Base-by-base conservation (phyloP, 495 filamentous ascomycete genomes). In the Sphaerosporella brunnea region DNA sequence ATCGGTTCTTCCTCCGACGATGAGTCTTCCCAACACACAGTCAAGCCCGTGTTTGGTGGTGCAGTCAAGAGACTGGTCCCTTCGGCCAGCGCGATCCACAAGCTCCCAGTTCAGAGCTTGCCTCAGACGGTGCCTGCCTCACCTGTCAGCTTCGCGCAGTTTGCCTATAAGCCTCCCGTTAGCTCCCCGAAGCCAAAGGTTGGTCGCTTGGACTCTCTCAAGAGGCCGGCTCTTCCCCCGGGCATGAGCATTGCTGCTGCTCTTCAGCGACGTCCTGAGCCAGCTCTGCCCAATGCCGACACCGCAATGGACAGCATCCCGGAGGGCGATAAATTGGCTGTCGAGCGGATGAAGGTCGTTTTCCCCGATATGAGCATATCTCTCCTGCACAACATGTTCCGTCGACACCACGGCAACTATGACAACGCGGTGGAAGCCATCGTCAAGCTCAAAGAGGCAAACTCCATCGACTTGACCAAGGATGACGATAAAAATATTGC, bases 351-450 rank as follows among this genome's bases (percentile, higher is more conserved):
- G 50, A 59, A 65, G 38, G 62, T 53, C 5, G 62, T 82, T 23
- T 58, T 77, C 47, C 74, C 75, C 0, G 47, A 62, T 3, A 64
- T 70, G 36, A 63, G 69, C 3, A 62, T 81, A 21, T 56, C 65
- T 10, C 61, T 58, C 8, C 73, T 73, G 35, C 52, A 70, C 19
- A 60, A 75, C 47, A 73, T 76, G 15, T 61, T 84, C 0, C 48
- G 72, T 5, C 46, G 48, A 8, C 65, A 68, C 21, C 66, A 66
- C 23, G 73, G 74, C 5, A 77, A 75, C 47, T 73, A 66, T 52
- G 71, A 79, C 19, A 69, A 73, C 59, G 77, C 81, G 0, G 57
- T 76, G 51, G 67, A 70, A 4, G 58, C 65, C 37, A 57, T 82
- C 9, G 21, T 10, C 25, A n/a, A n/a, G n/a, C n/a, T n/a, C n/a